These are phyloP conservation scores for Xylaria sp. DNA, from an alignment of 2,329 filamentous ascomycete species.

Conservation along the genomic window DNA sequence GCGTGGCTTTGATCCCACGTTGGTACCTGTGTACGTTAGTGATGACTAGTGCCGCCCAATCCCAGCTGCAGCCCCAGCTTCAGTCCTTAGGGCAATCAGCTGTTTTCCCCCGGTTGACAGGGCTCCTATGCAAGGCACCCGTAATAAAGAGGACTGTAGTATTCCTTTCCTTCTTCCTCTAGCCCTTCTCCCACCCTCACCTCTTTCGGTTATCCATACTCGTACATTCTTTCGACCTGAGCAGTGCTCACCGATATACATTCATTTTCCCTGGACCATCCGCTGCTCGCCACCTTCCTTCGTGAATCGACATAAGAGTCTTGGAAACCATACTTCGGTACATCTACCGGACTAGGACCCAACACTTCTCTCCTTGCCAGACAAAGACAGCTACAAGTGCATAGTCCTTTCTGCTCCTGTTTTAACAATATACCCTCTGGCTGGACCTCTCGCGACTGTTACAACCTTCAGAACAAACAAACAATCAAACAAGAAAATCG, in stretches of 20 bases:
- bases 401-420: constrained; percentile 34
- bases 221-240: constrained; percentile 48
- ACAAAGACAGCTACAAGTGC: constrained; percentile 26
- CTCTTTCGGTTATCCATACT: constrained; percentile 31
- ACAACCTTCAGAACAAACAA: constrained; percentile 6
- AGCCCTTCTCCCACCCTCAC: constrained; percentile 29
- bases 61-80: constrained; percentile 17
- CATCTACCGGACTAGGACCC: neutral
- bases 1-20: constrained; percentile 21
- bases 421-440: constrained; percentile 41
- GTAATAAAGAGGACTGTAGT: constrained; percentile 37
- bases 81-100: constrained; percentile 26
- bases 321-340: constrained; percentile 11
- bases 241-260: constrained; percentile 51
- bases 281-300: constrained; percentile 47
- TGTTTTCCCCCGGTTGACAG: constrained; percentile 3
- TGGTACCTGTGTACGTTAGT: neutral
- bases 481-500: constrained; percentile 29
- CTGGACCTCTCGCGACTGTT: constrained; percentile 41
- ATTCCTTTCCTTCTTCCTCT: constrained; percentile 24
- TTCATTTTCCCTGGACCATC: constrained; percentile 43
- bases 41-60: neutral
- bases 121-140: constrained; percentile 17
- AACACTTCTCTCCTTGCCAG: constrained; percentile 3
- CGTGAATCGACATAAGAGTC: constrained; percentile 35